These are phyloP conservation scores for Tricholomella constricta DNA, from an alignment of 768 basidiomycete species.

Conservation along the genomic window DNA sequence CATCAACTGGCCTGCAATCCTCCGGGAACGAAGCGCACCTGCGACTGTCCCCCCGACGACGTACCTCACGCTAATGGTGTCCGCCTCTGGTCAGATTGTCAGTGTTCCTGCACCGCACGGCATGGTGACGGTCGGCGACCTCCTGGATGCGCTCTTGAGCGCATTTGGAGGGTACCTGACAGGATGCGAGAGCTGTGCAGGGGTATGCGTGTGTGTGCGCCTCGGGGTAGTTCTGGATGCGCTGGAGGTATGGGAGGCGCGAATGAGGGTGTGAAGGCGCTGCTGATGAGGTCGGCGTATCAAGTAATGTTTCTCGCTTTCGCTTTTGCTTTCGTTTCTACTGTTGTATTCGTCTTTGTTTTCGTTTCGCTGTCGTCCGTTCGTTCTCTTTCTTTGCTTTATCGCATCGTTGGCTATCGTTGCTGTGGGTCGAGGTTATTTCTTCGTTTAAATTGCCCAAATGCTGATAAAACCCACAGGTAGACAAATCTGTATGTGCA, in stretches of 20 bases:
- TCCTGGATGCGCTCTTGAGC: conserved; percentile 3
- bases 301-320: too few species aligned
- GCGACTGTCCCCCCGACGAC: neutral
- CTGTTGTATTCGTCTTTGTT: too few species aligned
- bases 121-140: conserved; percentile 11
- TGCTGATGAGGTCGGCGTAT: too few species aligned
- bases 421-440: too few species aligned
- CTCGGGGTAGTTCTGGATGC: neutral
- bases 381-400: too few species aligned
- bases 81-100: conserved; percentile 1
- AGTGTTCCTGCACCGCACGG: neutral
- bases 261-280: neutral
- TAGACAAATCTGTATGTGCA: too few species aligned
- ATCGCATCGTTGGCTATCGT: too few species aligned
- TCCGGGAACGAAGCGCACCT: neutral
- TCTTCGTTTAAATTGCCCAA: too few species aligned
- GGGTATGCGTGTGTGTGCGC: neutral
- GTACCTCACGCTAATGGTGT: conserved; percentile 7
- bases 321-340: too few species aligned
- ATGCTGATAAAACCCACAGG: too few species aligned
- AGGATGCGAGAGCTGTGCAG: neutral
- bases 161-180: neutral
- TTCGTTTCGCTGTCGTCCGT: too few species aligned
- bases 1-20: neutral
- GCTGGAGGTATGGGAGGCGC: neutral